Evolutionary conservation across 768 basidiomycete genomes (phyloP), one percentile per base, ranked within the genome.

Genomic region (Cystobasidium tubakii): DNA sequence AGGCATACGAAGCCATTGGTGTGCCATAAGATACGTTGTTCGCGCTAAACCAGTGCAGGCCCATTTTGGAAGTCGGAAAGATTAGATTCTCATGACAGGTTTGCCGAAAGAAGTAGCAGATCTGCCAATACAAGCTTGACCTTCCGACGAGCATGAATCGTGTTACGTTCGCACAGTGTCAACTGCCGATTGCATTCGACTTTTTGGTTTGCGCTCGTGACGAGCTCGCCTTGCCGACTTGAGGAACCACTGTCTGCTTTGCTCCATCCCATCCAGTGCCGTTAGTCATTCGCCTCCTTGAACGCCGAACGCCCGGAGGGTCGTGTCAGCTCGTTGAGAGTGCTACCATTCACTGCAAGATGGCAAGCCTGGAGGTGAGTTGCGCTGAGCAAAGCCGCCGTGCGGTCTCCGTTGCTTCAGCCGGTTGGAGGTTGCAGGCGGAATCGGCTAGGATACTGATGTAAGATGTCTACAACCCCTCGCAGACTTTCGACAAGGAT

Each of bases 401-500:
- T 12, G 17, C 21, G 15, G 10, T 50, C 21, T 6, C 46, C n/a
- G n/a, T 50, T 21, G 7, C 46, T 65, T 42, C 12, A 53, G 44
- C 33, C 31, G 39, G 42, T 15, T 65, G 12, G 25, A 27, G 39
- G 39, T 15, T 43, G 9, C 63, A 39, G 25, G 46, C 46, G 46
- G 46, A 19, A 50, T 6, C 15, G 15, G 21, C 53, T 19, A 29
- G 23, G 57, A n/a, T 60, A 25, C 23, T 60, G 57, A 34, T 34
- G 46, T n/a, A n/a, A 62, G 17, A 19, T 65, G 34, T 34, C 17
- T 43, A 31, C 50, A 19, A 12, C 44, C 13, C 6, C 31, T 29
- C 42, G 67, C 76, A 96, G 92, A 86, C 87, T 71, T 95, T 96
- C 78, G 90, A 94, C 82, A 81, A 84, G 33, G 83, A 88, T 50